Base-by-base conservation (phyloP, 2,329 filamentous ascomycete species). In the Verticillium dahliae region DNA sequence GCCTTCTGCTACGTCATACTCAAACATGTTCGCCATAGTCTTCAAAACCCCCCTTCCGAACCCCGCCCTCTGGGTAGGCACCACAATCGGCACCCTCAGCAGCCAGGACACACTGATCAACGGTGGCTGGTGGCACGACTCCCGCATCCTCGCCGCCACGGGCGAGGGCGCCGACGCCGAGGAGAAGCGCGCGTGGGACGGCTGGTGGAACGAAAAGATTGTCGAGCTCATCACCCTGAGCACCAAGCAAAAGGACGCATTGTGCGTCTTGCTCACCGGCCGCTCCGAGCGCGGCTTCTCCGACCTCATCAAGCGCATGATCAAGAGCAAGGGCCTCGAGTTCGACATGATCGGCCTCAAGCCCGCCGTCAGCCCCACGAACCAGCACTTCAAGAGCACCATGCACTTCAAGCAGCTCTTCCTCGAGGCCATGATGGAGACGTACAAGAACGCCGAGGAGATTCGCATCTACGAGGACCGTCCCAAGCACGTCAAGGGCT, bases 41-140 rank as follows among this genome's bases (percentile, higher is more conserved):
- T 99, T 99, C 79, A 87, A 89, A 69, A 96, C 91, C 14, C 95
- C 95, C 6, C 79, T 97, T 1, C 95, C 95, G 1, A 98, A 97
- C 70, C 86, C 88, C 3, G 89, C 92, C 67, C 75, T 99, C 71
- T 99, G 95, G 95, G 90, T 89, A 67, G 85, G 85, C 1, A 80
- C 82, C 37, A 94, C 92, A 0, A 86, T 96, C 58, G 91, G 92
- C 57, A 83, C 87, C 63, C 81, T 99, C 11, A 87, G 90, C 63
- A 87, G 82, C 56, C 88, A 90, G 66, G 90, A 96, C 66, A 81
- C 85, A 59, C 91, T 98, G 68, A 79, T 87, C 64, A 90, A 89
- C 67, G 94, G 93, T 66, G 92, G 94, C 65, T 99, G 95, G 95
- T 99, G 95, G 95, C 95, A 99, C 75, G 93, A 98, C 71, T 85